Evolutionary conservation across 345 rosid species (phyloP), one percentile per base, ranked within the genome.

Genomic region (Toxicodendron radicans): DNA sequence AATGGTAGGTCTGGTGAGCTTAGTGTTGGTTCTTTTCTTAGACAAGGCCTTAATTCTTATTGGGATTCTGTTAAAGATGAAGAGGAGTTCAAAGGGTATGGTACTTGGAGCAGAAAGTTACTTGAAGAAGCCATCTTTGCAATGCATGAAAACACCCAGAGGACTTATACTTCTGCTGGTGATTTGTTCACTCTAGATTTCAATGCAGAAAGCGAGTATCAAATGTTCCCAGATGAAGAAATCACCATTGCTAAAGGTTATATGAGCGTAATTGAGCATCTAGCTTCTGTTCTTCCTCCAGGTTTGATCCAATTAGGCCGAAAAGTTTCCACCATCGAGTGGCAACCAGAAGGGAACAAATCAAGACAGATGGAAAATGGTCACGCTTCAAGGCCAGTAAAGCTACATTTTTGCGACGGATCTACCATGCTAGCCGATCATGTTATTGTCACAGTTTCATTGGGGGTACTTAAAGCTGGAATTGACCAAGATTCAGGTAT

Each of bases 201-300:
- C 65, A 66, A 61, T 43, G 98, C 99, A 54, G 99, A 95, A 75
- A 90, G 97, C 0, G 98, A 95, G 85, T 95, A 95, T 62, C 79
- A 79, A 38, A 84, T 93, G 99, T 95, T 90, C 79, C 93, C 96
- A 2, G 98, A 95, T 6, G 98, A 95, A 76, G 99, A 95, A 80
- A 86, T 91, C 84, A 95, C 99, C n/a, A 90, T 95, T 51, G 97
- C 99, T 14, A 93, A 87, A 76, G 99, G 99, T 21, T 95, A 93
- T 76, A 79, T 79, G 53, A 89, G 87, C 72, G 75, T 95, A 58
- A 85, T 93, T 23, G 82, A 86, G 73, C 83, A 85, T 16, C 77
- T 95, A 23, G 96, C 99, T 27, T 88, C 94, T 64, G 91, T 82
- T 73, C 86, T 95, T 46, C 99, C 98, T 4, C 83, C 75, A 18